Evolutionary conservation across 2,329 filamentous ascomycete species (phyloP).

Genomic region (Cercospora zeae-maydis): DNA sequence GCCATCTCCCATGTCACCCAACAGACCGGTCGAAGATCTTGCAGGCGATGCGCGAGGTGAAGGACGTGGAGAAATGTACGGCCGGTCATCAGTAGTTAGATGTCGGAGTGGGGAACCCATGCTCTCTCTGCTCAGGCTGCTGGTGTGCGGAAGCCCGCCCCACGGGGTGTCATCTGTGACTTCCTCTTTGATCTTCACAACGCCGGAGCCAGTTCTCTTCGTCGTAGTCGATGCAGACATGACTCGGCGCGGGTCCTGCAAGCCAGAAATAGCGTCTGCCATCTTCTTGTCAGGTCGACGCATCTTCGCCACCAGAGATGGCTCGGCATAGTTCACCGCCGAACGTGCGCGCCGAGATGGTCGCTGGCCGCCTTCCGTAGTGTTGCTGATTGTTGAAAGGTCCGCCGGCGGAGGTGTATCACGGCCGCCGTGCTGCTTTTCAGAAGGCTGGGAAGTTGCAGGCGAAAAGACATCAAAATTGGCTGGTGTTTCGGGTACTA

Average conservation of each 20-base stretch:
- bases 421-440: conserved; percentile 16
- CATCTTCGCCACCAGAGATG: conserved; percentile 49
- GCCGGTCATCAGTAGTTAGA: conserved; percentile 9
- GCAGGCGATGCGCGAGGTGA: conserved; percentile 8
- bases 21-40: background rate
- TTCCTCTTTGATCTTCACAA: conserved; percentile 32
- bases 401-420: conserved; percentile 46
- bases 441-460: conserved; percentile 42
- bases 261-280: conserved; percentile 43
- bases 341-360: conserved; percentile 46
- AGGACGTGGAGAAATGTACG: conserved; percentile 3
- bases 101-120: conserved; percentile 15
- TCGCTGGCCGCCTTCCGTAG: conserved; percentile 36
- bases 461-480: conserved; percentile 43
- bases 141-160: conserved; percentile 5
- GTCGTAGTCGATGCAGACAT: conserved; percentile 25
- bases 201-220: conserved; percentile 13
- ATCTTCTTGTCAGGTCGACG: conserved; percentile 47
- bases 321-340: conserved; percentile 50
- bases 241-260: conserved; percentile 30
- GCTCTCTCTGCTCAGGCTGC: conserved; percentile 8
- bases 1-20: background rate
- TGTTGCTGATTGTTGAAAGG: conserved; percentile 33
- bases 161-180: conserved; percentile 27
- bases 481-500: conserved; percentile 32